Evolutionary conservation across 257 asterid genomes (phyloP).

Genomic region (Paraleonurus japonicus): DNA sequence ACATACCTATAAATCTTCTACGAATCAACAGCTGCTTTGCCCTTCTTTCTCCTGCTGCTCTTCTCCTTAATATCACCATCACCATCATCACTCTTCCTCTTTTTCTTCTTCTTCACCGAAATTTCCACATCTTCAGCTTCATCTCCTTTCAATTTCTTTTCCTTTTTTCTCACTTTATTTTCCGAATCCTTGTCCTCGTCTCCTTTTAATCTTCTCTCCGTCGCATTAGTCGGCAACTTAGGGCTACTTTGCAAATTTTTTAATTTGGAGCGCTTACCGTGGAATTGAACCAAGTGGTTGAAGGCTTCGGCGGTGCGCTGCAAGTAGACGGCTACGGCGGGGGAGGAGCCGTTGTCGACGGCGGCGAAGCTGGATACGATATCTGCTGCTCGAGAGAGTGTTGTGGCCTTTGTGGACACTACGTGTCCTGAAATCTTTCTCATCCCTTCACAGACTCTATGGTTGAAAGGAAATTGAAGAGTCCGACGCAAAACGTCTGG

Average conservation of each 20-base stretch:
- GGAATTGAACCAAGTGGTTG: background rate
- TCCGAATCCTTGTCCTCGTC: background rate
- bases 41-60: background rate
- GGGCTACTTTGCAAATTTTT: background rate
- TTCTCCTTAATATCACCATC: background rate
- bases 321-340: conserved; percentile 44
- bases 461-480: background rate
- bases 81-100: background rate
- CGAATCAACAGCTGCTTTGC: background rate
- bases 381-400: conserved; percentile 51
- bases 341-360: conserved; percentile 52
- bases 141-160: background rate
- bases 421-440: conserved; percentile 41
- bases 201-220: background rate
- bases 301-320: conserved; percentile 14
- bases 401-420: conserved; percentile 35
- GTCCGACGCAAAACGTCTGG: background rate
- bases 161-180: background rate
- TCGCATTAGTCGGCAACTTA: background rate
- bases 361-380: conserved; percentile 43
- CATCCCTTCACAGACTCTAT: conserved; percentile 17
- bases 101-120: background rate
- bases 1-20: no score
- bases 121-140: background rate
- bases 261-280: background rate